phyloP scores from a whole-genome alignment of 148 eudicot species.

The Camellia japonica region DNA sequence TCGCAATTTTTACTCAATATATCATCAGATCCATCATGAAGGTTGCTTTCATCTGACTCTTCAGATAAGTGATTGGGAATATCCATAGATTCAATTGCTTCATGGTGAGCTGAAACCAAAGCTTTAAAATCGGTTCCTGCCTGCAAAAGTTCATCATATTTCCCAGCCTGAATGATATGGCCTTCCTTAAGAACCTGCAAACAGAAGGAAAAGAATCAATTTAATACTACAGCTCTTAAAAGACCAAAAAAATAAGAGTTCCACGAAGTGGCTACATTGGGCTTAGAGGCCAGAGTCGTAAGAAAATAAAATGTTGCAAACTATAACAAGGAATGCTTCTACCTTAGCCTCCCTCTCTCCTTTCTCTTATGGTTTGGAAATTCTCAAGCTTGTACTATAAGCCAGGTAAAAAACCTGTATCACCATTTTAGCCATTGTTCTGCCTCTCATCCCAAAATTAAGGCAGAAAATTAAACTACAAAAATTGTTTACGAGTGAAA shows the following conservation, averaged over 20 bases:
- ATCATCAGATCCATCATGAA: conserved; percentile 28
- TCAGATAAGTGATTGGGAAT: conserved; percentile 57
- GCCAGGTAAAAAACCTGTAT: too few relatives aligned
- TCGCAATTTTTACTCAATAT: conserved; percentile 34
- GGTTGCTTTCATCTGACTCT: conserved; percentile 55
- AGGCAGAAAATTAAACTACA: neutral
- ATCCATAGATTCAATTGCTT: conserved; percentile 91
- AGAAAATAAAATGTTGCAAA: neutral
- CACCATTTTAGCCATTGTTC: too few relatives aligned
- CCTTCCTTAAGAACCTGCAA: conserved; percentile 91
- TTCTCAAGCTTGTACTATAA: too few relatives aligned
- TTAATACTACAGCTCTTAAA: neutral
- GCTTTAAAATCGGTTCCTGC: conserved; percentile 81
- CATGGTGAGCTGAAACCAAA: conserved; percentile 85
- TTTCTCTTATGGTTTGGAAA: neutral
- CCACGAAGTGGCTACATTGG: neutral
- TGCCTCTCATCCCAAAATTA: too few relatives aligned
- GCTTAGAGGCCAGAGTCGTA: neutral
- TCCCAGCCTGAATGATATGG: conserved; percentile 80
- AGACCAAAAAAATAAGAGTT: neutral
- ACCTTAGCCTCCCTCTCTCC: neutral
- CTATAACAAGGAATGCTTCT: too few relatives aligned
- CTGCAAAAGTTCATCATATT: conserved; percentile 79
- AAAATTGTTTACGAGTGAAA: neutral
- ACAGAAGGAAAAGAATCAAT: conserved; percentile 9